Percentiles rank a stretch among this genome's conserved stretches.
Conservation (phyloP, 2,329 filamentous ascomycete genomes). For the Diaporthe vexans region DNA sequence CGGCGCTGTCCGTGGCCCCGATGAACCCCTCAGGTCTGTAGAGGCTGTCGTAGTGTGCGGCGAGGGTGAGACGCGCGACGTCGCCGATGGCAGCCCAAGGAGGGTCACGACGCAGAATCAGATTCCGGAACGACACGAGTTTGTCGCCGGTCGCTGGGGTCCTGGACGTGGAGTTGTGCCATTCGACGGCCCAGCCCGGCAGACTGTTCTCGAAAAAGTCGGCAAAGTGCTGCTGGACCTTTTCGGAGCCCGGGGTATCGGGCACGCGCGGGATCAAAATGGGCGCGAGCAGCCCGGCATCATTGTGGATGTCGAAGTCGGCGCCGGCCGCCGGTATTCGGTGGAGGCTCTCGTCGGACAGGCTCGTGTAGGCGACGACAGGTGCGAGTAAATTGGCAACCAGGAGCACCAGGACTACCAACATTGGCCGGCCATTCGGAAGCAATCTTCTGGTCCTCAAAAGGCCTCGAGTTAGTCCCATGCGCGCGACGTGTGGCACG, state of each 20-base stretch:
- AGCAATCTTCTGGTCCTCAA: not conserved
- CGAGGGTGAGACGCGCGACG: conserved; percentile 80
- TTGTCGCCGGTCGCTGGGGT: conserved; percentile 75
- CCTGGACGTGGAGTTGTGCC: conserved; percentile 81
- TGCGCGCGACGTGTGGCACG: not conserved
- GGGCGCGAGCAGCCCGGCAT: conserved; percentile 76
- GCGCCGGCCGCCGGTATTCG: conserved; percentile 71
- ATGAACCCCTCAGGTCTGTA: conserved; percentile 81
- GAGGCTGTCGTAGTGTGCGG: conserved; percentile 89
- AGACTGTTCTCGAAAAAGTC: conserved; percentile 77
- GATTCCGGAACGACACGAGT: conserved; percentile 80
- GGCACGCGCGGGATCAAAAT: conserved; percentile 82
- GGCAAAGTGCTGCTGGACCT: conserved; percentile 79
- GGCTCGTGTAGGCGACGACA: conserved; percentile 46
- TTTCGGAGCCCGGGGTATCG: conserved; percentile 76
- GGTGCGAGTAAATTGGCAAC: conserved; percentile 28
- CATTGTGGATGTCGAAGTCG: conserved; percentile 78
- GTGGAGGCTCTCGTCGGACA: conserved; percentile 46
- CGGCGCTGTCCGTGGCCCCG: conserved; percentile 87
- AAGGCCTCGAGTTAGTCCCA: not conserved
- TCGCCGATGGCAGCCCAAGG: conserved; percentile 80
- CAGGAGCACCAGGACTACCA: conserved; percentile 34
- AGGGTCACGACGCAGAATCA: conserved; percentile 83
- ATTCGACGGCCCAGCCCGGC: conserved; percentile 78
- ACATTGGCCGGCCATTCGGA: not conserved